Base-by-base conservation (phyloP, 1,284 basidiomycete species). In the Mycosarcoma maydis region DNA sequence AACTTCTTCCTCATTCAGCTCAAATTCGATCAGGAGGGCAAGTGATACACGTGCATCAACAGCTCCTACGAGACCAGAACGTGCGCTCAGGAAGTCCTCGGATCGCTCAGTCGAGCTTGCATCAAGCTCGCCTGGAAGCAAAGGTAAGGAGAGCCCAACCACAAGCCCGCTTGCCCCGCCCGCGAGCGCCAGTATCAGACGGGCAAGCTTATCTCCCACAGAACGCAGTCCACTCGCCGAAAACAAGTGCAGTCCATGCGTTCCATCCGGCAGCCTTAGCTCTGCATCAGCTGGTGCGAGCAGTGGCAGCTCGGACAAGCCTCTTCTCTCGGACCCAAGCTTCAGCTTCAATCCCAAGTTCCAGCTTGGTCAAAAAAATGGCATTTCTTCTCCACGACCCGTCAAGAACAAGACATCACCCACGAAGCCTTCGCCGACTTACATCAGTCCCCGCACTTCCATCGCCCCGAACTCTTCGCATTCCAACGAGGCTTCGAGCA, bases 271-370 rank as follows among this genome's bases (percentile, higher is more conserved):
- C 14, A 56, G 53, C 27, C 48, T 53, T n/a, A 27, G 16, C 2
- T 47, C 53, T 3, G 33, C 33, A 2, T 46, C 49, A 11, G 33
- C 42, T 0, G 34, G 23, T 26, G n/a, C 19, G 6, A 52, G 52
- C 53, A 55, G 48, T n/a, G 43, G 42, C 16, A 4, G 29, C 4
- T 62, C 59, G 14, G 53, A 52, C 29, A 56, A 56, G 24, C 37
- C 59, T 6, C 44, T 56, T 4, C 8, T 62, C 16, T 43, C 59
- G 2, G 34, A 29, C 6, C 59, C 53, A 10, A 37, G 59, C 8
- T 62, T 56, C 23, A 53, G 59, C 29, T 62, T 56, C 53, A 62
- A 56, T n/a, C 59, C 59, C 3, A 44, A 55, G 0, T 56, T 62
- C 17, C 43, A 46, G 19, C 43, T 56, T 10, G 45, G 40, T 19